Evolutionary conservation across 176 grass and related monocot genomes (phyloP).

Genomic region (Puya raimondii): DNA sequence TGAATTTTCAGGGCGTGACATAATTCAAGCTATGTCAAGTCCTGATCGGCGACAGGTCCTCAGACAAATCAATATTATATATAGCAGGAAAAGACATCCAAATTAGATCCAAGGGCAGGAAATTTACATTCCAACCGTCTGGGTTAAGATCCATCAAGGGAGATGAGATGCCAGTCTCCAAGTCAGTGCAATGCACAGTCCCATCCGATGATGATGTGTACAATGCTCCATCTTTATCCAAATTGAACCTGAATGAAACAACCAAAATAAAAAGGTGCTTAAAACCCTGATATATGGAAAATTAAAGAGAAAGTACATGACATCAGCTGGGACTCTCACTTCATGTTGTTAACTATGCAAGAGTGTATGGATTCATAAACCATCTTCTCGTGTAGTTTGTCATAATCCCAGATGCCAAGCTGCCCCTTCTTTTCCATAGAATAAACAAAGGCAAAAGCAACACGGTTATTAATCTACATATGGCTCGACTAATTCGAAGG

Average conservation of each 20-base stretch:
- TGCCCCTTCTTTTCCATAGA: slow-evolving; percentile 59
- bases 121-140: slow-evolving; percentile 81
- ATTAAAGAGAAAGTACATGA: background rate
- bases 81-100: background rate
- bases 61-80: background rate
- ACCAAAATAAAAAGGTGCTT: background rate
- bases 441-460: background rate
- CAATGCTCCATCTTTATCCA: slow-evolving; percentile 49
- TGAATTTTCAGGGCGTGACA: background rate
- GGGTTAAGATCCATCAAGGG: slow-evolving; percentile 78
- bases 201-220: slow-evolving; percentile 96
- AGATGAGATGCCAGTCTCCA: slow-evolving; percentile 64
- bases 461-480: background rate
- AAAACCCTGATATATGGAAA: background rate
- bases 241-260: slow-evolving; percentile 42
- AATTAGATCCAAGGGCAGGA: background rate
- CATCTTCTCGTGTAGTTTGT: slow-evolving; percentile 78
- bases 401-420: slow-evolving; percentile 86
- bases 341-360: slow-evolving; percentile 88
- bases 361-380: slow-evolving; percentile 74
- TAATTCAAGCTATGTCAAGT: background rate
- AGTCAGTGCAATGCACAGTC: slow-evolving; percentile 67
- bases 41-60: background rate
- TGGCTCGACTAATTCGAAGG: slow-evolving; percentile 7
- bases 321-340: slow-evolving; percentile 37